Conservation (phyloP, 2,329 filamentous ascomycete genomes). For the Apiospora aurea region DNA sequence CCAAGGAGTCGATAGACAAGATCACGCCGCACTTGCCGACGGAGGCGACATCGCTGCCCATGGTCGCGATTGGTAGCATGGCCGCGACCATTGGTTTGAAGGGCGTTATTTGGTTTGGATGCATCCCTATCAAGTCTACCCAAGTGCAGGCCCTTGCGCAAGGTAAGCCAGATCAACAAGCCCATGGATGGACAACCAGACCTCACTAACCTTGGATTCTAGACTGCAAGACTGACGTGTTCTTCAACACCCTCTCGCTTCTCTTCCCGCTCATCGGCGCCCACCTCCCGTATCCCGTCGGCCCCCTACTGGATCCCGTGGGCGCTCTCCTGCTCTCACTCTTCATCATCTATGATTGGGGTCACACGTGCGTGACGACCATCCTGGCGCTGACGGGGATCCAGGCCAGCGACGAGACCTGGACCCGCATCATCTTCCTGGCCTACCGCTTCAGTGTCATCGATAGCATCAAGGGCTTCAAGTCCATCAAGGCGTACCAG, state of each 20-base stretch:
- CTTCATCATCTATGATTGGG: slow-evolving; percentile 75
- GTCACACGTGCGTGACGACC: slow-evolving; percentile 65
- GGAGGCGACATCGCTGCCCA: slow-evolving; percentile 13
- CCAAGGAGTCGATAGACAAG: slow-evolving; percentile 66
- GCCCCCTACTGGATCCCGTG: slow-evolving; percentile 60
- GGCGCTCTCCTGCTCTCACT: slow-evolving; percentile 69
- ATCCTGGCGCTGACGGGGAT: slow-evolving; percentile 65
- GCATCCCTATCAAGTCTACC: slow-evolving; percentile 65
- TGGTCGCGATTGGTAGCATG: slow-evolving; percentile 49
- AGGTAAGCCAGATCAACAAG: neutral
- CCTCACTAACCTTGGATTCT: neutral
- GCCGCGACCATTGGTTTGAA: slow-evolving; percentile 64
- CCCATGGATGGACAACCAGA: too few relatives aligned
- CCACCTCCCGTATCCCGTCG: slow-evolving; percentile 50
- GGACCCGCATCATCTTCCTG: slow-evolving; percentile 65
- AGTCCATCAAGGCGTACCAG: slow-evolving; percentile 55
- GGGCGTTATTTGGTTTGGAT: slow-evolving; percentile 66
- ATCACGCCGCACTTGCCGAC: slow-evolving; percentile 40
- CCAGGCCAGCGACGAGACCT: slow-evolving; percentile 57
- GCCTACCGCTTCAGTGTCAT: slow-evolving; percentile 64
- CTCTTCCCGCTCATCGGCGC: slow-evolving; percentile 69
- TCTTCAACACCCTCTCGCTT: slow-evolving; percentile 69
- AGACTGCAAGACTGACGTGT: slow-evolving; percentile 69
- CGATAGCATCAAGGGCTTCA: slow-evolving; percentile 58
- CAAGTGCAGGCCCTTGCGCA: slow-evolving; percentile 69